Evolutionary conservation across 257 asterid genomes (phyloP), one percentile per base, ranked within the genome.

Genomic region (Misopates orontium): DNA sequence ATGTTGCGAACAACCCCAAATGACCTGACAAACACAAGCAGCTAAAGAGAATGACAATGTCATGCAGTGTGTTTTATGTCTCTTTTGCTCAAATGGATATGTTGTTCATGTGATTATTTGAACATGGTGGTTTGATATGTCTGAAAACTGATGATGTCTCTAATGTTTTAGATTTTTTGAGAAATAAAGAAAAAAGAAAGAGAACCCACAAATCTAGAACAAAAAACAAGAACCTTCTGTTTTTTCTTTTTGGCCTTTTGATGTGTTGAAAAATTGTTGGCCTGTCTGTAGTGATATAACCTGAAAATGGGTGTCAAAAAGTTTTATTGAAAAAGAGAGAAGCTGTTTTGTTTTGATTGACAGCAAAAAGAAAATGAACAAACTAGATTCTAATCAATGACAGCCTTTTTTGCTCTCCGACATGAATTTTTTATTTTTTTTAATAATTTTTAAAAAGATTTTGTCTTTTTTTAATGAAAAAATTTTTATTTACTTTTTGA

Each of bases 271-370:
- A 66, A 60, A 2, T 54, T 67, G 40, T 32, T 22, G 60, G 71
- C 49, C 49, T 72, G 60, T 62, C 49, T 69, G 58, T 50, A n/a
- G 51, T 49, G 64, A 68, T n/a, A 22, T 60, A 57, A 36, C 62
- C 66, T 20, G 65, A 68, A 75, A 75, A 68, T 22, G 77, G 74
- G 63, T 66, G 76, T 64, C 60, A 19, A 48, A 44, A 66, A 7
- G 13, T 51, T 62, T 76, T 63, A 36, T 36, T 36, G 59, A 67
- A 36, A 66, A 77, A 69, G 36, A 73, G 57, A 73, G 62, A 51
- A 60, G 74, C 20, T 68, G 75, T n/a, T n/a, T n/a, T n/a, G n/a
- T n/a, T 61, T 65, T 76, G 77, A 76, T 28, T 80, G 84, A 78
- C 71, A 60, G 62, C 75, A 80, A 79, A 79, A 64, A 71, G 65